These are phyloP conservation scores for Lepiota venenata DNA, from an alignment of 768 basidiomycete genomes.

Conservation along the genomic window DNA sequence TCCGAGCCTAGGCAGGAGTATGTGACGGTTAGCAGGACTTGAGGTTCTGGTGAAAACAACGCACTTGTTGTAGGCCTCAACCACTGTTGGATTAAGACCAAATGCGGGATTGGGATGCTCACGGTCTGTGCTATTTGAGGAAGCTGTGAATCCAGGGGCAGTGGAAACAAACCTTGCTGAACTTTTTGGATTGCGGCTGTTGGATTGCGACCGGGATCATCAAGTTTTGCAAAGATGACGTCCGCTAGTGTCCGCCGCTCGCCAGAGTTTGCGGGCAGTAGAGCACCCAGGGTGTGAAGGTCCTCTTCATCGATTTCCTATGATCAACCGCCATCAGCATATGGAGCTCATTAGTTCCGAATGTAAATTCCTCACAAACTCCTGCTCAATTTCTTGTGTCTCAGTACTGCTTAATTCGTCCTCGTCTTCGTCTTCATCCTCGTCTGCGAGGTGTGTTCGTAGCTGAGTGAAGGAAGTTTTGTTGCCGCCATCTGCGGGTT, in stretches of 20 bases:
- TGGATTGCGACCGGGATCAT: slow-evolving; percentile 54
- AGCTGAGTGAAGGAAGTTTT: slow-evolving; percentile 29
- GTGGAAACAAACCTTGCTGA: slow-evolving; percentile 43
- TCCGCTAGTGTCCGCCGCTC: slow-evolving; percentile 90
- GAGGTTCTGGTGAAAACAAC: slow-evolving; percentile 22
- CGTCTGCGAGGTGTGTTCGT: slow-evolving; percentile 33
- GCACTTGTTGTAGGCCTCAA: slow-evolving; percentile 91
- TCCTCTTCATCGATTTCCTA: slow-evolving; percentile 92
- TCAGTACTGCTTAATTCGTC: slow-evolving; percentile 36
- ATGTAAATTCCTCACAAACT: slow-evolving; percentile 45
- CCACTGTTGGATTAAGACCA: slow-evolving; percentile 88
- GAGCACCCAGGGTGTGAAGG: slow-evolving; percentile 77
- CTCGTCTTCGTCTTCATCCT: slow-evolving; percentile 59
- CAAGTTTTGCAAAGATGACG: slow-evolving; percentile 93
- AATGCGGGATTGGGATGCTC: slow-evolving; percentile 75
- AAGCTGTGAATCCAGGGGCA: not conserved
- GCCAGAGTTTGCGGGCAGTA: slow-evolving; percentile 71
- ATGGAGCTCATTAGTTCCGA: not conserved
- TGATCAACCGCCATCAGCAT: not conserved
- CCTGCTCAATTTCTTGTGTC: slow-evolving; percentile 54
- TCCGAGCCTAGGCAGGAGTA: slow-evolving; percentile 60
- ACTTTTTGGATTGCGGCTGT: slow-evolving; percentile 58
- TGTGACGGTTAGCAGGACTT: not conserved
- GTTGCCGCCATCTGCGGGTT: slow-evolving; percentile 35
- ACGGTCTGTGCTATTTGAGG: slow-evolving; percentile 28